Evolutionary conservation across 2,329 filamentous ascomycete species (phyloP).

Genomic region (Fusarium duplospermum): DNA sequence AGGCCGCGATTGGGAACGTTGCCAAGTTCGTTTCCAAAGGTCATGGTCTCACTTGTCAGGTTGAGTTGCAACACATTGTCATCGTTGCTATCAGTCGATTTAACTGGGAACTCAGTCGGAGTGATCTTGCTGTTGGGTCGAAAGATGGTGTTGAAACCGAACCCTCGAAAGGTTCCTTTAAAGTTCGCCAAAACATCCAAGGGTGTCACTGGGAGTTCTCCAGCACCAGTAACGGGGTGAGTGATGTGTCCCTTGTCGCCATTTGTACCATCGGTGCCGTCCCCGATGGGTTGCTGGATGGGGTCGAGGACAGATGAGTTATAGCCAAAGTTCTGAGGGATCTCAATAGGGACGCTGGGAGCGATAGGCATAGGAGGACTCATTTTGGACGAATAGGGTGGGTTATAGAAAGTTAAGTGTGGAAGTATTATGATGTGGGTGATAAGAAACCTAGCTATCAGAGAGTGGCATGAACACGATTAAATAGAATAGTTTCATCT

Average conservation of each 20-base stretch:
- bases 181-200: constrained; percentile 44
- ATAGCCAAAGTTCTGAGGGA: constrained; percentile 21
- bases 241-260: neutral
- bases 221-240: neutral
- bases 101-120: constrained; percentile 25
- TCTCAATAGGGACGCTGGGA: constrained; percentile 22
- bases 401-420: neutral
- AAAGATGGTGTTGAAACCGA: constrained; percentile 54
- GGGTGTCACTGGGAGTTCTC: neutral
- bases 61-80: constrained; percentile 54
- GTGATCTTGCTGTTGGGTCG: constrained; percentile 46
- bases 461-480: neutral
- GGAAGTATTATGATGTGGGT: neutral
- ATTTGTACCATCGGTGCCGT: neutral
- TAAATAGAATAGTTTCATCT: neutral
- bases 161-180: constrained; percentile 46
- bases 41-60: constrained; percentile 50
- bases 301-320: constrained; percentile 17
- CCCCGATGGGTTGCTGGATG: constrained; percentile 6
- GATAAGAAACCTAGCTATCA: neutral
- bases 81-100: constrained; percentile 14
- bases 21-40: constrained; percentile 48
- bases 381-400: neutral
- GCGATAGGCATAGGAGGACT: constrained; percentile 11
- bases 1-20: constrained; percentile 54